Base-by-base conservation (phyloP, 2,329 filamentous ascomycete species). In the Amauroascus verrucosus region DNA sequence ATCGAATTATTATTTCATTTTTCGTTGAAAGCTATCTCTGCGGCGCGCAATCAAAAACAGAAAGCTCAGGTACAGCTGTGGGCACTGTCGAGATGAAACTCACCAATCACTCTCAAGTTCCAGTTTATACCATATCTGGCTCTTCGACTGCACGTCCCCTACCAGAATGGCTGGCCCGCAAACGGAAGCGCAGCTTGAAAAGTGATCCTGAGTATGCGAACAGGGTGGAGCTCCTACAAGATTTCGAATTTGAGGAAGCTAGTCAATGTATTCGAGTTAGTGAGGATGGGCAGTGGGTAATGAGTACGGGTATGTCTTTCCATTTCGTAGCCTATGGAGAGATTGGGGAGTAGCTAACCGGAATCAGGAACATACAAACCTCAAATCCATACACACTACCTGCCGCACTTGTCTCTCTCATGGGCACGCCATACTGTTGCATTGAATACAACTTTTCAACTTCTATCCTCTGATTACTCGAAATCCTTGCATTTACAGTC, bases 201-300 rank as follows among this genome's bases (percentile, higher is more conserved):
- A 83, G 91, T 61, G 91, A 97, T 66, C 78, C 86, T 56, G 91
- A 96, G 66, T 97, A 91, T 71, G 85, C 90, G 58, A 95, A 89
- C 68, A 85, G 93, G 60, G 84, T 98, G 62, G 93, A 98, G 70
- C 77, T 98, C 54, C 79, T 98, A 35, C 93, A 98, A 65, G 93
- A 98, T 66, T 98, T 98, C 69, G 90, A 94, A 65, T 97, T 98
- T 64, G 90, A 96, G 64, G 90, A 95, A 71, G 91, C 94, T 38
- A 95, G 89, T 66, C 82, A 84, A 61, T 96, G 91, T 66, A 82
- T 98, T 58, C 81, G 88, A 48, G 81, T 93, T 58, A 95, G 88
- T 62, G 90, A 95, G 55, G 93, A 98, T 79, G 91, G 91, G 47
- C 85, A 97, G 66, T 98, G 93, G 90, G 82, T 93, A 38, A 93